Conservation (phyloP, 202 grass and related monocot genomes). For the Digitaria exilis region DNA sequence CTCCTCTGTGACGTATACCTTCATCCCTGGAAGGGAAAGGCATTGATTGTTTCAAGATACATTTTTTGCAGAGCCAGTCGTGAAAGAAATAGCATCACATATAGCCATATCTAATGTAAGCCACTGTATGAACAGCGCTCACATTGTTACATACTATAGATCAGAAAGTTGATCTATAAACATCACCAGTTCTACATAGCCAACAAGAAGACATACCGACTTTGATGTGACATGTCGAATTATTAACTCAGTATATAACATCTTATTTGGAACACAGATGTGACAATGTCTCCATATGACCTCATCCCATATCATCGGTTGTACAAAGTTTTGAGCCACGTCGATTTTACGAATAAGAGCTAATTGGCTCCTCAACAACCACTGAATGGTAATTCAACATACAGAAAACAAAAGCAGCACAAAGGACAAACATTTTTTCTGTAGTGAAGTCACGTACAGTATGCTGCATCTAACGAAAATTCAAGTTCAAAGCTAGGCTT, state of each 20-base stretch:
- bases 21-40: slow-evolving; percentile 74
- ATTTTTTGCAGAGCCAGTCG: background rate
- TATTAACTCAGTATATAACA: slow-evolving; percentile 2
- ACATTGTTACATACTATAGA: slow-evolving; percentile 16
- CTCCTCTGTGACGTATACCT: slow-evolving; percentile 89
- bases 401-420: background rate
- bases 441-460: background rate
- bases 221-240: background rate
- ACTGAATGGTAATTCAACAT: background rate
- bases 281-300: slow-evolving; percentile 7
- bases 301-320: background rate
- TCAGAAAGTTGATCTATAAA: background rate
- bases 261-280: slow-evolving; percentile 17
- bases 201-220: too few species aligned
- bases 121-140: background rate
- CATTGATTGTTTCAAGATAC: slow-evolving; percentile 9
- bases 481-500: background rate
- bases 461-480: background rate
- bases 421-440: background rate
- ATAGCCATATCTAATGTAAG: background rate
- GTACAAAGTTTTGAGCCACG: background rate
- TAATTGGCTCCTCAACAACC: background rate
- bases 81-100: slow-evolving; percentile 30
- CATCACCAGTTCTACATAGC: too few species aligned
- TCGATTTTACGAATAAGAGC: background rate